A percentile compares a stretch with the other conserved stretches of the same genome.
phyloP scores from a whole-genome alignment of 2,329 filamentous ascomycete species.

The Byssochlamys sp. region DNA sequence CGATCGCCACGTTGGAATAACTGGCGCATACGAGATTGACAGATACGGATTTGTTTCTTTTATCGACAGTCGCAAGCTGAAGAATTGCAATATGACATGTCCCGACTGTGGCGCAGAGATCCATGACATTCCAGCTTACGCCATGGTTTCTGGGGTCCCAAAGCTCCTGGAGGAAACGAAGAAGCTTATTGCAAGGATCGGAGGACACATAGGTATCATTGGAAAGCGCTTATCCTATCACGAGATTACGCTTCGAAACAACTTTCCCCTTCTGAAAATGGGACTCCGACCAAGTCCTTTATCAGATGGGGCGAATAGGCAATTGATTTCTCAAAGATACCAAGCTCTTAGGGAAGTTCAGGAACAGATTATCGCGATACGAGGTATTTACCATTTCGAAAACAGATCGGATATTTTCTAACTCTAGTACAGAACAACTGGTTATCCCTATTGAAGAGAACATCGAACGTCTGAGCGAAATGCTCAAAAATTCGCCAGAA shows the following conservation, averaged over 20 bases:
- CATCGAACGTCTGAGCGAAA: conserved; percentile 4
- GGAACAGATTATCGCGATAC: conserved; percentile 8
- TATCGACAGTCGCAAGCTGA: conserved; percentile 1
- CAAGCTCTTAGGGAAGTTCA: conserved; percentile 12
- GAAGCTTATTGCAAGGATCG: conserved; percentile 12
- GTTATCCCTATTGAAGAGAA: conserved; percentile 10
- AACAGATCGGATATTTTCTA: neutral
- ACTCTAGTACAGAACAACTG: conserved; percentile 5
- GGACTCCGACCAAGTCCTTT: conserved; percentile 16
- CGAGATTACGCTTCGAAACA: conserved; percentile 8
- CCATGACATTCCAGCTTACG: conserved; percentile 6
- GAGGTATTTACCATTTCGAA: conserved; percentile 4
- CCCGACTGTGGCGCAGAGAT: conserved; percentile 7
- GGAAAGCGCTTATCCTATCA: conserved; percentile 8
- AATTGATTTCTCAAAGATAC: conserved; percentile 11
- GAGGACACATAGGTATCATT: conserved; percentile 9
- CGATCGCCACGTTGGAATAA: conserved; percentile 6
- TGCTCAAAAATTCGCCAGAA: conserved; percentile 11
- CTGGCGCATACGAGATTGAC: neutral
- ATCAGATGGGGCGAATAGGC: conserved; percentile 12
- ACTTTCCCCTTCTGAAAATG: conserved; percentile 9
- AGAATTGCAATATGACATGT: conserved; percentile 6
- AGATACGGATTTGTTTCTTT: neutral
- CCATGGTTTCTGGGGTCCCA: conserved; percentile 7
- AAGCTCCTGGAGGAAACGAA: conserved; percentile 10